These are phyloP conservation scores for Eimeria praecox DNA, from an alignment of 169 alveolate species.

Conservation along the genomic window DNA sequence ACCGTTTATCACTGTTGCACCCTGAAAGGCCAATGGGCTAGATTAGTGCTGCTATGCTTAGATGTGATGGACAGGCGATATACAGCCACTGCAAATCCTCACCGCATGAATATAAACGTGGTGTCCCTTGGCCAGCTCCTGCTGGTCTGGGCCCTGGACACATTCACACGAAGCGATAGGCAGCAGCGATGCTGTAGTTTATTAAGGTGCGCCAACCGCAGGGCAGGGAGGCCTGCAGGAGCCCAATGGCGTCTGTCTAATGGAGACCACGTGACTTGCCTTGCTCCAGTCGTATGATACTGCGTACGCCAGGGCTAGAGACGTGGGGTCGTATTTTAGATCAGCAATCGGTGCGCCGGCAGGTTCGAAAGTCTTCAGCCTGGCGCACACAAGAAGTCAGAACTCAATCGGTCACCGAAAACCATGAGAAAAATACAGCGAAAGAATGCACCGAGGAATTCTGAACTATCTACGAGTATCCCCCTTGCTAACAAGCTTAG, in stretches of 20 bases:
- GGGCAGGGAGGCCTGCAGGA: background rate
- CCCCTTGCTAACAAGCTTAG: background rate
- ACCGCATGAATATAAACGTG: constrained; percentile 78
- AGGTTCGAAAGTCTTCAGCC: constrained; percentile 77
- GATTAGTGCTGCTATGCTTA: background rate
- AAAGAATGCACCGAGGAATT: background rate
- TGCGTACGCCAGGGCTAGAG: constrained; percentile 79
- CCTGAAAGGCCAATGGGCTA: background rate
- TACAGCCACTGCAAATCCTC: background rate
- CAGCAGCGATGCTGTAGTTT: background rate
- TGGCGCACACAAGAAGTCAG: constrained; percentile 2
- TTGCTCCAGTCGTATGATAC: constrained; percentile 82
- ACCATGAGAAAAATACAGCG: background rate
- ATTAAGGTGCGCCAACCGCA: background rate
- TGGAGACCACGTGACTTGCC: constrained; percentile 39
- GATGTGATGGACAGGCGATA: background rate
- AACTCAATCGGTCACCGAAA: background rate
- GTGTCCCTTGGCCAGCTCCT: constrained; percentile 79
- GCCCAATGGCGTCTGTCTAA: background rate
- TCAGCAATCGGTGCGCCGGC: constrained; percentile 79
- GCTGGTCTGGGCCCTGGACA: constrained; percentile 80
- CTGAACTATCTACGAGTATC: background rate
- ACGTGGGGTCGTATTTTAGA: constrained; percentile 77
- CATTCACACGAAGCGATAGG: background rate
- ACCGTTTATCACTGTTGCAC: background rate